Base-by-base conservation (phyloP, 129 eudicot species). In the Silybum marianum region DNA sequence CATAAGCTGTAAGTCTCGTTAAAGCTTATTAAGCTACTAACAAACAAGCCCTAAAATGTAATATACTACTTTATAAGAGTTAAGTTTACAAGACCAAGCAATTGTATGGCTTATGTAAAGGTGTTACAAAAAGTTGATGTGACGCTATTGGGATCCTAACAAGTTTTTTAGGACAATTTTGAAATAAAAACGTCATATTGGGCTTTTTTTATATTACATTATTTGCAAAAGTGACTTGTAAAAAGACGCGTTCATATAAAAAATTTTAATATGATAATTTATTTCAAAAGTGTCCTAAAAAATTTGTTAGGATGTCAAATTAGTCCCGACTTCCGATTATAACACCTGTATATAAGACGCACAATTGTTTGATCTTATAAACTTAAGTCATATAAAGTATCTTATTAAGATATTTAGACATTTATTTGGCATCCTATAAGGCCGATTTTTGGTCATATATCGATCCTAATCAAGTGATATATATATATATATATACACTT, bases 391-490 rank as follows among this genome's bases (percentile, higher is more conserved):
- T 28, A 28, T 2, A 28, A 28, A 28, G 3, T 28, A 28, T 2
- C 3, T 28, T 28, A 28, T 44, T 44, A 2, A 58, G 66, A n/a
- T 9, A 7, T 44, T 44, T 11, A 58, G 66, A n/a, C 66, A n/a
- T 58, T 6, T 18, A 16, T 58, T 38, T 38, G 9, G 22, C 66
- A 58, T 58, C 23, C 9, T 18, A 18, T 58, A 58, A 18, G 9
- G 23, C 66, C 23, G 23, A 58, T 58, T n/a, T 58, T 18, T 54
- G n/a, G 23, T 36, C 40, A 36, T 75, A 6, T 68, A 46, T 77
- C 19, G 54, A 83, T 71, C 40, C 36, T 75, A 36, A 77, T 46
- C 22, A 23, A 74, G 42, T 74, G n/a, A 9, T 2, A 16, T 62
- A 23, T 39, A 13, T 7, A 48, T 6, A 58, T n/a, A 58, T 7